phyloP scores from a whole-genome alignment of 2,329 filamentous ascomycete genomes.

The Botrytis hyacinthi region DNA sequence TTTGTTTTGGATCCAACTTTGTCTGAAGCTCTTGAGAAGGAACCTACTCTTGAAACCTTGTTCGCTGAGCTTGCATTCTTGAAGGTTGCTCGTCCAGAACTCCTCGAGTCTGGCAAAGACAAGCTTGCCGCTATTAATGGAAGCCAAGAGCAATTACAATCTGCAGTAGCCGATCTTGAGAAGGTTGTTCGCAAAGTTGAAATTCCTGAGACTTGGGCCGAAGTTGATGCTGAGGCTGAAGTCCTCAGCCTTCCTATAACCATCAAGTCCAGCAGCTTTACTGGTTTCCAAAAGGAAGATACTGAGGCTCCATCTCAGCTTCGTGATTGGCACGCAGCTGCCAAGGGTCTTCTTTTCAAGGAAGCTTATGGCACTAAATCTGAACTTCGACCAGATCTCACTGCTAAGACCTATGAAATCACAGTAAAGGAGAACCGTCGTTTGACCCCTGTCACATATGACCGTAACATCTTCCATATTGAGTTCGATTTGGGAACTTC shows the following conservation, averaged over 20 bases:
- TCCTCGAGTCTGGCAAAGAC: slow-evolving; percentile 59
- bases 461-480: slow-evolving; percentile 99
- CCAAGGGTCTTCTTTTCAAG: slow-evolving; percentile 88
- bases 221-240: slow-evolving; percentile 59
- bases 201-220: slow-evolving; percentile 76
- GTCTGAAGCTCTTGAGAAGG: slow-evolving; percentile 65
- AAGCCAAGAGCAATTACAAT: slow-evolving; percentile 50
- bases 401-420: slow-evolving; percentile 82
- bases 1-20: slow-evolving; percentile 71
- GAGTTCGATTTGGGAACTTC: slow-evolving; percentile 94
- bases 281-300: slow-evolving; percentile 73
- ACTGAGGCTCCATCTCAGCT: slow-evolving; percentile 64
- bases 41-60: slow-evolving; percentile 59
- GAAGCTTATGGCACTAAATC: slow-evolving; percentile 80
- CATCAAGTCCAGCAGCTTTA: slow-evolving; percentile 78
- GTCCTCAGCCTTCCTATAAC: slow-evolving; percentile 56
- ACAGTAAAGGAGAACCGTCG: slow-evolving; percentile 94
- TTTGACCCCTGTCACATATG: slow-evolving; percentile 82
- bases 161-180: slow-evolving; percentile 65
- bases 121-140: slow-evolving; percentile 62
- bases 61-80: slow-evolving; percentile 82
- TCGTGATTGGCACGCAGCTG: slow-evolving; percentile 76
- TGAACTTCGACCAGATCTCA: slow-evolving; percentile 77
- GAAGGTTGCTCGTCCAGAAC: slow-evolving; percentile 67
- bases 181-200: slow-evolving; percentile 71